Evolutionary conservation across 139 green algal species (phyloP), one percentile per base, ranked within the genome.

Genomic region (Chlamydomonas sphaeroides): DNA sequence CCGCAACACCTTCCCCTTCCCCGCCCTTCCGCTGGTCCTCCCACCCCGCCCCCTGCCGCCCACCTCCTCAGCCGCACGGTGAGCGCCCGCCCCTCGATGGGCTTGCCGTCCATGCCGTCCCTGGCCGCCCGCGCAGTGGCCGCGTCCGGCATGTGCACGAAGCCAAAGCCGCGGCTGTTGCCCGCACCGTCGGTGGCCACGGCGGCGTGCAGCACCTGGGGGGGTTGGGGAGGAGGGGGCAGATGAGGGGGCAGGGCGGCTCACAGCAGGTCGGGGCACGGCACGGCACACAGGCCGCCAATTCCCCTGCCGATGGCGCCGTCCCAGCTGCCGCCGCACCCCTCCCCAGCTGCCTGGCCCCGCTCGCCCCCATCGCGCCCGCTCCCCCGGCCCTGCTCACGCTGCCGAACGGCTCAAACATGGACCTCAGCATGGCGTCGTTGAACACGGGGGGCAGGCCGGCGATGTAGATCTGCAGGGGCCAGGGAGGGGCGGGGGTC

Each of bases 121-220:
- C 74, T 68, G 5, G 92, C 93, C 20, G 84, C 49, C 21, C 65
- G 45, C 6, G 95, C 94, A n/a, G 88, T 77, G 56, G 78, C 68
- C 3, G 88, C 75, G 71, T 95, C 92, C 32, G 90, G 88, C 83
- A 97, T 95, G 83, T 98, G 93, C 23, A 98, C 91, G 78, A 98
- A 98, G 23, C 95, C 96, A 85, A 96, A 98, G 68, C 93, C 92
- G 30, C 93, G 83, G 53, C 73, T 88, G 33, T 79, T 67, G 35
- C 89, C 89, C 28, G 63, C 90, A 36, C 82, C 86, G 36, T 93
- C 89, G 10, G 84, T 90, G 33, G 89, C 83, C 36, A 93, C 83
- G 3, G 71, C 72, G 21, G 79, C 75, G 41, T 92, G 77, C 15
- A 90, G 62, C 25, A 92, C 80, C 39, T 85, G 65, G 1, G 33